phyloP scores from a whole-genome alignment of 345 rosid genomes.

The Gossypioides kirkii region DNA sequence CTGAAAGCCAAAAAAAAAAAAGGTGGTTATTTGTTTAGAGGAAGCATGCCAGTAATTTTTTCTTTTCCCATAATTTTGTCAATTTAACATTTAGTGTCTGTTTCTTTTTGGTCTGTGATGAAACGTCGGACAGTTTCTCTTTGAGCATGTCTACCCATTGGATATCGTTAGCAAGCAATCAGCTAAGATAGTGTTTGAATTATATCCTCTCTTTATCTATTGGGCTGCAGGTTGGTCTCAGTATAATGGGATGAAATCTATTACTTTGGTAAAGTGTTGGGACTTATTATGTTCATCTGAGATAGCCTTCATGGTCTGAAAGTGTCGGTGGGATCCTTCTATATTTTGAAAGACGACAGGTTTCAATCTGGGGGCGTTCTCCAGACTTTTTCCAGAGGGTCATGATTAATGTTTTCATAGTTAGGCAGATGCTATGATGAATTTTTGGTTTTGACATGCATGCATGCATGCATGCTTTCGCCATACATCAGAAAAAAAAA shows the following conservation, averaged over 20 bases:
- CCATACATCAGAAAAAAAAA: conserved; percentile 5
- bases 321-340: conserved; percentile 22
- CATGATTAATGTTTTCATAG: conserved; percentile 2
- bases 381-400: conserved; percentile 22
- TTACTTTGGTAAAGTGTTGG: conserved; percentile 22
- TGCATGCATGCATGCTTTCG: conserved; percentile 25
- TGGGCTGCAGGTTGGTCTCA: conserved; percentile 29
- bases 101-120: not conserved
- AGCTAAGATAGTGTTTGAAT: not conserved
- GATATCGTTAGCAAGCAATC: not conserved
- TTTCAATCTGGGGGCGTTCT: conserved; percentile 20
- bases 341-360: conserved; percentile 24
- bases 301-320: conserved; percentile 18
- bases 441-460: conserved; percentile 9
- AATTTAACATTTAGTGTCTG: not conserved
- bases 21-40: not conserved
- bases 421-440: not conserved
- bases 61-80: not conserved
- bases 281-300: conserved; percentile 14
- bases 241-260: conserved; percentile 13
- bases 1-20: not conserved
- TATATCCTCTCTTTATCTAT: not conserved
- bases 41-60: not conserved
- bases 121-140: not conserved
- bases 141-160: not conserved